These are phyloP conservation scores for Cryomyces antarcticus DNA, from an alignment of 495 filamentous ascomycete species.

Conservation along the genomic window DNA sequence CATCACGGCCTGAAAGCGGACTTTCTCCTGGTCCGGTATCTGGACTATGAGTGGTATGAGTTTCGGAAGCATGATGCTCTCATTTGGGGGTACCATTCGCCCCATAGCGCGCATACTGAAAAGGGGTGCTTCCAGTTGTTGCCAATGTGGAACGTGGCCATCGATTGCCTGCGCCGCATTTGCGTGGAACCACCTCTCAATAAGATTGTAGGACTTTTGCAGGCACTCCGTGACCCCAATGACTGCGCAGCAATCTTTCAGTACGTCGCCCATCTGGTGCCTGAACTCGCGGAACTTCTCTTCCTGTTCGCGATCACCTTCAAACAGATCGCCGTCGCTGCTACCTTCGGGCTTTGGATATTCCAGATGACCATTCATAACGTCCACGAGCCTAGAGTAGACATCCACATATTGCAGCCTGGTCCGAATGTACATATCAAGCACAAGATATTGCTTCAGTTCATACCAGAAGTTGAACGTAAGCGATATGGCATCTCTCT, in stretches of 20 bases:
- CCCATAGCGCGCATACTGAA: conserved; percentile 96
- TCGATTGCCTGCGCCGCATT: conserved; percentile 55
- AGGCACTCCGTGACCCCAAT: conserved; percentile 84
- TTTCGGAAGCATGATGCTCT: conserved; percentile 65
- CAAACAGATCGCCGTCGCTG: conserved; percentile 69
- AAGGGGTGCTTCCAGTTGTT: conserved; percentile 81
- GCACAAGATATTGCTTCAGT: conserved; percentile 81
- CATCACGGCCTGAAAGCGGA: conserved; percentile 94
- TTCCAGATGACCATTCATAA: conserved; percentile 81
- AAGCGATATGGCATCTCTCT: conserved; percentile 70
- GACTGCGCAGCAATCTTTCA: conserved; percentile 94
- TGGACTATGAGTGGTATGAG: conserved; percentile 83
- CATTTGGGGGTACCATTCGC: conserved; percentile 80
- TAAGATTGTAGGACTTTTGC: conserved; percentile 60
- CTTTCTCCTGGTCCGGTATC: conserved; percentile 88
- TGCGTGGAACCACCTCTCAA: conserved; percentile 69
- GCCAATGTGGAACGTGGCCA: conserved; percentile 82
- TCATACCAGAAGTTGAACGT: conserved; percentile 99
- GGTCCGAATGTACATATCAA: conserved; percentile 75
- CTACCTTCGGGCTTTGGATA: conserved; percentile 59
- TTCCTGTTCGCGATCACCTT: conserved; percentile 85
- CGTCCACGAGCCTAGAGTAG: conserved; percentile 72
- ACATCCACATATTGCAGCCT: conserved; percentile 53
- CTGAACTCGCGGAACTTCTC: conserved; percentile 95
- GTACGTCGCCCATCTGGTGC: conserved; percentile 91